A percentile compares a stretch with the other conserved stretches of the same genome.
Evolutionary conservation across 2,329 filamentous ascomycete genomes (phyloP).

Genomic region (Hypoxylon sp.): DNA sequence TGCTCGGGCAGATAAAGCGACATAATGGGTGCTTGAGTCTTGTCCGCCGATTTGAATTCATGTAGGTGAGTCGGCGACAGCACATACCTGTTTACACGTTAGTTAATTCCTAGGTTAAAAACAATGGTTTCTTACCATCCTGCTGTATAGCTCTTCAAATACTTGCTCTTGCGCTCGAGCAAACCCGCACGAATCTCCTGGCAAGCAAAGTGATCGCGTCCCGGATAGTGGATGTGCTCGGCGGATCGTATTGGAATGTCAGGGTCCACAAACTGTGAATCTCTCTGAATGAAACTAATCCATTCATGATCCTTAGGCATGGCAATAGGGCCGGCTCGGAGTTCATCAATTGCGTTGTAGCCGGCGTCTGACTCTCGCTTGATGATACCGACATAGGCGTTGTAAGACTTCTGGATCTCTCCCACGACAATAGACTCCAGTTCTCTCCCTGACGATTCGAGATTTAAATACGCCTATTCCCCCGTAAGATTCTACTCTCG

Average conservation of each 20-base stretch:
- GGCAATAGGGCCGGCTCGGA: constrained; percentile 84
- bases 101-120: constrained; percentile 28
- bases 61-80: constrained; percentile 95
- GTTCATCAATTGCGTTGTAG: constrained; percentile 78
- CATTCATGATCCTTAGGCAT: constrained; percentile 96
- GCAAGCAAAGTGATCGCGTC: constrained; percentile 82
- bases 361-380: constrained; percentile 89
- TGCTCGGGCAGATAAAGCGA: constrained; percentile 94
- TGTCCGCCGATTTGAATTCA: constrained; percentile 98
- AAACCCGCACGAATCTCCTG: constrained; percentile 88
- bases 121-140: constrained; percentile 76
- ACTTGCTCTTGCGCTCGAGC: constrained; percentile 97
- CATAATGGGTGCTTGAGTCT: constrained; percentile 91
- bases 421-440: constrained; percentile 96
- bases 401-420: constrained; percentile 98
- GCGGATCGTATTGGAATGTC: constrained; percentile 78
- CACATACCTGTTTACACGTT: constrained; percentile 74
- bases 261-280: constrained; percentile 88
- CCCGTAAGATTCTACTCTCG: constrained; percentile 34
- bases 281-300: constrained; percentile 79
- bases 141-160: constrained; percentile 94
- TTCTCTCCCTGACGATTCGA: constrained; percentile 93
- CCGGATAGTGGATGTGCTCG: constrained; percentile 89
- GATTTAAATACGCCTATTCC: constrained; percentile 84
- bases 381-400: constrained; percentile 88